These are phyloP conservation scores for Dactylellina parvicollis DNA, from an alignment of 2,329 filamentous ascomycete species.

Conservation along the genomic window DNA sequence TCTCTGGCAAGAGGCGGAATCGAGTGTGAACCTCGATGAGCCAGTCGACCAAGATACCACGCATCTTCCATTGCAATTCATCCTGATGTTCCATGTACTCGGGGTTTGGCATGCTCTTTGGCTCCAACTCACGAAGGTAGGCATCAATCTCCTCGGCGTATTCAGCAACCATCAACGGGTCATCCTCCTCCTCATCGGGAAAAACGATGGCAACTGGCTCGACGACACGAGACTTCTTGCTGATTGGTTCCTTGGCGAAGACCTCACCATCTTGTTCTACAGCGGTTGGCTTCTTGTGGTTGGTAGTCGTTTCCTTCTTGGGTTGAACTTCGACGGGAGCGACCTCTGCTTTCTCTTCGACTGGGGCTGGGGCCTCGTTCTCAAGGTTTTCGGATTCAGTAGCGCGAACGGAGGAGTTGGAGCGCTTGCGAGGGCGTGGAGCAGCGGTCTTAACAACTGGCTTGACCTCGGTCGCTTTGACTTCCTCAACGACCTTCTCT, in stretches of 20 bases:
- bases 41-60: constrained; percentile 97
- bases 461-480: constrained; percentile 75
- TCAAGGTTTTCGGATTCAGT: constrained; percentile 55
- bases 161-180: constrained; percentile 97
- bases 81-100: constrained; percentile 95
- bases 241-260: constrained; percentile 45
- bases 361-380: constrained; percentile 53
- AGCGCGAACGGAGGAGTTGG: constrained; percentile 38
- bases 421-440: constrained; percentile 57
- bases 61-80: constrained; percentile 98
- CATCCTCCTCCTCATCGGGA: constrained; percentile 86
- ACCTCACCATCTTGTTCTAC: constrained; percentile 41
- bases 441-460: constrained; percentile 59
- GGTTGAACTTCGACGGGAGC: constrained; percentile 55
- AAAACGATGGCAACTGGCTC: constrained; percentile 67
- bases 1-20: constrained; percentile 94
- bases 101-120: constrained; percentile 82
- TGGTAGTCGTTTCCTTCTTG: constrained; percentile 43
- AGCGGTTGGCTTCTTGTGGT: constrained; percentile 35
- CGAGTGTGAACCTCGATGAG: constrained; percentile 97
- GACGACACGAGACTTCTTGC: constrained; percentile 39
- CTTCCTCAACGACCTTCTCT: constrained; percentile 69
- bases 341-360: constrained; percentile 60
- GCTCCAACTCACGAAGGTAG: constrained; percentile 88
- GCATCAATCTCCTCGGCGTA: constrained; percentile 98